Conservation (phyloP, 441 rosid genomes). For the Adansonia rubrostipa region DNA sequence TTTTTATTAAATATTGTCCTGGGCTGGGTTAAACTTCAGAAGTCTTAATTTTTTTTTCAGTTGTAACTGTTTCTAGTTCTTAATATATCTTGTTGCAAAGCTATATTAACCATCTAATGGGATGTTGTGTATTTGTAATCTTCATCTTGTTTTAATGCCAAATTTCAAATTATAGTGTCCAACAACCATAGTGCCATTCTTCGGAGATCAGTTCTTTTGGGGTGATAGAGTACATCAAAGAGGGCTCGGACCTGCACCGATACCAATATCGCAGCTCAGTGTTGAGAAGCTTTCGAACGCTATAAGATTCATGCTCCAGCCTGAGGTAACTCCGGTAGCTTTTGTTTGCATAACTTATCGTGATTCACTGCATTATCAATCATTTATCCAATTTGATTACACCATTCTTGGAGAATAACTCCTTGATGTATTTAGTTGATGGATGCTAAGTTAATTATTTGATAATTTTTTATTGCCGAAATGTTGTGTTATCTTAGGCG, state of each 20-base stretch:
- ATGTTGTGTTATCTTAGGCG: background rate
- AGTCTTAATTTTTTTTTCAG: background rate
- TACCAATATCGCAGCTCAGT: constrained; percentile 77
- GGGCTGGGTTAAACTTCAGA: too few relatives aligned
- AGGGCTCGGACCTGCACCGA: constrained; percentile 87
- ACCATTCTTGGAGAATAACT: constrained; percentile 1
- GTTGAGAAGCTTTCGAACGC: constrained; percentile 82
- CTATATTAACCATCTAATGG: background rate
- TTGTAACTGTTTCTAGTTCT: background rate
- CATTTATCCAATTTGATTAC: background rate
- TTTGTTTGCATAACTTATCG: background rate
- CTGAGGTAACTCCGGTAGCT: constrained; percentile 64
- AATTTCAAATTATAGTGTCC: constrained; percentile 72
- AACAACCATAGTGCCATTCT: constrained; percentile 93
- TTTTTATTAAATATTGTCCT: too few relatives aligned
- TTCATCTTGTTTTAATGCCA: constrained; percentile 22
- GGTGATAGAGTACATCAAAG: constrained; percentile 71
- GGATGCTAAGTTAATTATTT: background rate
- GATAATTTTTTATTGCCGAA: background rate
- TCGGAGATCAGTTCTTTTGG: constrained; percentile 99
- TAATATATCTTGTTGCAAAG: constrained; percentile 1
- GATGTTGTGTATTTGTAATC: background rate
- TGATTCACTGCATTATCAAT: background rate
- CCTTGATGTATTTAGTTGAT: background rate
- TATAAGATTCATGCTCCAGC: constrained; percentile 84